phyloP scores from a whole-genome alignment of 164 flowering plant genomes.

The Aristolochia californica region DNA sequence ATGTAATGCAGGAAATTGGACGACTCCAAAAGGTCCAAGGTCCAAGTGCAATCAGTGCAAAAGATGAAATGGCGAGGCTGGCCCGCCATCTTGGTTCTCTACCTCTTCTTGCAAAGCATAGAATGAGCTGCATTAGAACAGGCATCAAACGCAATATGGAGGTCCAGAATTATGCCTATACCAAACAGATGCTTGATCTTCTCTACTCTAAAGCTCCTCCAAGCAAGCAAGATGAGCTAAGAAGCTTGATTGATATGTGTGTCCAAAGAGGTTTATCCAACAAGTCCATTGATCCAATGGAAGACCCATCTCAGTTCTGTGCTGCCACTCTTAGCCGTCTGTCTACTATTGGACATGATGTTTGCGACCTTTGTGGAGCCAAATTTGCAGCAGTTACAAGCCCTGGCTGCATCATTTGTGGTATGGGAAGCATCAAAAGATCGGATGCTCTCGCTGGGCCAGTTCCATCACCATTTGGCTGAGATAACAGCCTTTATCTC shows the following conservation, averaged over 20 bases:
- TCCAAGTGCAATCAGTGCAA: conserved; percentile 87
- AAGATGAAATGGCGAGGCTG: conserved; percentile 96
- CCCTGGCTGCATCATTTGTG: conserved; percentile 97
- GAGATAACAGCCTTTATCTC: conserved; percentile 10
- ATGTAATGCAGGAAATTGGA: conserved; percentile 61
- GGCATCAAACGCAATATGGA: conserved; percentile 98
- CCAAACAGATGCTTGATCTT: conserved; percentile 97
- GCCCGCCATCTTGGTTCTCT: conserved; percentile 93
- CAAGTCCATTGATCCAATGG: conserved; percentile 93
- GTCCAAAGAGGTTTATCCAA: conserved; percentile 77
- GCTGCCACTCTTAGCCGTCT: conserved; percentile 92
- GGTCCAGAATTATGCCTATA: conserved; percentile 83
- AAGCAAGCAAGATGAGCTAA: conserved; percentile 89
- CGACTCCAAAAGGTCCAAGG: conserved; percentile 95
- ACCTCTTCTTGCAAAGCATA: conserved; percentile 88
- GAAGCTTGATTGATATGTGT: conserved; percentile 83
- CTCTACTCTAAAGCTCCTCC: conserved; percentile 90
- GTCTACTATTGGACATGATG: conserved; percentile 95
- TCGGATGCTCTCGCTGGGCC: conserved; percentile 76
- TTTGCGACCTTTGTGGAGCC: conserved; percentile 96
- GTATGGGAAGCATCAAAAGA: conserved; percentile 98
- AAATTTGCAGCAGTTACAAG: conserved; percentile 85
- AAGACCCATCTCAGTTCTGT: conserved; percentile 98
- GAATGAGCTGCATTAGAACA: conserved; percentile 89
- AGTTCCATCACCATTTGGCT: conserved; percentile 93